These are phyloP conservation scores for Pestalotiopsis sp. DNA, from an alignment of 2,329 filamentous ascomycete species.

Conservation along the genomic window DNA sequence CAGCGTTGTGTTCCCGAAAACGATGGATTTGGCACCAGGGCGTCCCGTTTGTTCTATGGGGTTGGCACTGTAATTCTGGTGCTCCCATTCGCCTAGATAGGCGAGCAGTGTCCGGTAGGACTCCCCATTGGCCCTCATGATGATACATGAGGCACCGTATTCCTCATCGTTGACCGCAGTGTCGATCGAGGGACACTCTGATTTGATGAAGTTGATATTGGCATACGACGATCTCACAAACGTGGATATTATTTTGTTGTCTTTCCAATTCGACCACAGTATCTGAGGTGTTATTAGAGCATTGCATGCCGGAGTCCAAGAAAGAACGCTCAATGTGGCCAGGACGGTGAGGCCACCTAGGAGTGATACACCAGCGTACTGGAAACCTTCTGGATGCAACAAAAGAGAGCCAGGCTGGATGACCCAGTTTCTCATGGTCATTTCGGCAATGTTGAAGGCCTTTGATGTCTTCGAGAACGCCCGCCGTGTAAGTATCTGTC, in stretches of 20 bases:
- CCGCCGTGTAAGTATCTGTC: not conserved
- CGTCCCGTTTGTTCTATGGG: not conserved
- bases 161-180: not conserved
- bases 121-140: not conserved
- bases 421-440: constrained; percentile 6
- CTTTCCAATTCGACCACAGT: not conserved
- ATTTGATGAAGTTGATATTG: constrained; percentile 1
- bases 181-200: not conserved
- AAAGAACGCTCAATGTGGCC: not conserved
- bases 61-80: not conserved
- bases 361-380: no score
- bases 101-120: not conserved
- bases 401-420: not conserved
- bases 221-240: not conserved
- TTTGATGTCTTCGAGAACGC: not conserved
- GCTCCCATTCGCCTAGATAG: not conserved
- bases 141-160: not conserved
- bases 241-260: not conserved
- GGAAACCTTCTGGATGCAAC: not conserved
- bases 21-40: not conserved
- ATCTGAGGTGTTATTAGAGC: not conserved
- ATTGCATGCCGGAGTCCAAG: not conserved
- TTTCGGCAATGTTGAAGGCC: constrained; percentile 3
- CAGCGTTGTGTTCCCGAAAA: not conserved
- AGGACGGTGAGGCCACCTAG: not conserved